phyloP scores from a whole-genome alignment of 2,329 filamentous ascomycete species.

The Neofusicoccum sp. region DNA sequence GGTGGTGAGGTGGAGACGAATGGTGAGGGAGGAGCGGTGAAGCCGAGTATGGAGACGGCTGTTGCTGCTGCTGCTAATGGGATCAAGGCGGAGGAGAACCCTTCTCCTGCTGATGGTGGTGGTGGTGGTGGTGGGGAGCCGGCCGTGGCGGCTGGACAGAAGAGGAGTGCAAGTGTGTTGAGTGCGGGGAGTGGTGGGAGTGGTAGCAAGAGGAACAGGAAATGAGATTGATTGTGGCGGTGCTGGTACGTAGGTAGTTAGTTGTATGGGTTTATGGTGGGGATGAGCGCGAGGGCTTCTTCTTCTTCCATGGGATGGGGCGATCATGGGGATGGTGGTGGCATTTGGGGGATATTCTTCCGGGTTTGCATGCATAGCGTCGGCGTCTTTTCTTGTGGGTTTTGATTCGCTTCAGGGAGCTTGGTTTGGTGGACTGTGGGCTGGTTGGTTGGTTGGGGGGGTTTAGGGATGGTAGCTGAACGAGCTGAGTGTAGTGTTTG shows the following conservation, averaged over 20 bases:
- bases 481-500: too few species aligned
- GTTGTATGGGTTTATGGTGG: background rate
- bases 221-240: constrained; percentile 24
- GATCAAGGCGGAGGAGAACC: constrained; percentile 5
- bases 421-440: too few species aligned
- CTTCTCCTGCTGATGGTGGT: constrained; percentile 22
- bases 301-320: too few species aligned
- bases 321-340: too few species aligned
- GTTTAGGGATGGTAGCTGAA: too few species aligned
- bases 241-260: background rate
- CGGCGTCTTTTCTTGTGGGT: too few species aligned
- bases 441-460: too few species aligned
- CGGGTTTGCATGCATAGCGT: too few species aligned
- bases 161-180: constrained; percentile 81
- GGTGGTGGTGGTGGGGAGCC: constrained; percentile 21
- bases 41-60: background rate
- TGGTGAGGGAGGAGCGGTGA: background rate
- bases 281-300: too few species aligned
- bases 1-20: background rate
- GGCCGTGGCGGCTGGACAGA: constrained; percentile 50
- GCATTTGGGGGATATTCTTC: too few species aligned
- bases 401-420: too few species aligned
- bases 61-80: background rate
- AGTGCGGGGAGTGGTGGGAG: constrained; percentile 53
- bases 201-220: constrained; percentile 35